Evolutionary conservation across 2,329 filamentous ascomycete genomes (phyloP), one percentile per base, ranked within the genome.

Genomic region (Fusarium sp.): DNA sequence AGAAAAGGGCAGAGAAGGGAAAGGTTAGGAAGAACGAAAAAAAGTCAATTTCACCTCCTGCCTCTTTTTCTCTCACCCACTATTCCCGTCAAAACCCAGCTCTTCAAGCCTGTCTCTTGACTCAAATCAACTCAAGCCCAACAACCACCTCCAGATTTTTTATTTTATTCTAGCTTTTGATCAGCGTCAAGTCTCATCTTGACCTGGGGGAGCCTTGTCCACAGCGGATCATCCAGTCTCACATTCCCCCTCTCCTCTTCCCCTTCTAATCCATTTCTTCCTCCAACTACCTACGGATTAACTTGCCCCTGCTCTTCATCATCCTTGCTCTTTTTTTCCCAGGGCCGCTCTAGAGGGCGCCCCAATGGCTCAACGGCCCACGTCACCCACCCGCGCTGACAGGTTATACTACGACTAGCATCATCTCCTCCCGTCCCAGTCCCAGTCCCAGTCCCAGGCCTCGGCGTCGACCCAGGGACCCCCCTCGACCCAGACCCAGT

Each of bases 321-420:
- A 69, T 64, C 67, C 67, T 60, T 67, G 67, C 50, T 56, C 50
- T 29, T 34, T 38, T 60, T 31, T 61, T 31, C 18, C 49, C 29
- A 61, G 38, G 51, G 31, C 57, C 23, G 40, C 51, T 29, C 58
- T 40, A 31, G 57, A 63, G 20, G 27, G 44, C 50, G 62, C 55
- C 56, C 67, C 60, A 68, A 71, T 71, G 65, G 67, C 57, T 70
- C 62, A 70, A 68, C 62, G 70, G 72, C 72, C 70, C 72, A 74
- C 70, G 72, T 73, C 72, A 74, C 71, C 72, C 72, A 69, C 72
- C 68, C 61, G 63, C 66, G 59, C 70, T 74, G 72, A 74, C 72
- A 74, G 69, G 68, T 64, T 67, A 51, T 61, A 63, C 65, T 53
- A 55, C 55, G 58, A 61, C 65, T 70, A 67, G 68, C 70, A 73